Percentiles rank a stretch among this genome's conserved stretches.
Evolutionary conservation across 768 basidiomycete genomes (phyloP).

Genomic region (Lactarius evosmus): DNA sequence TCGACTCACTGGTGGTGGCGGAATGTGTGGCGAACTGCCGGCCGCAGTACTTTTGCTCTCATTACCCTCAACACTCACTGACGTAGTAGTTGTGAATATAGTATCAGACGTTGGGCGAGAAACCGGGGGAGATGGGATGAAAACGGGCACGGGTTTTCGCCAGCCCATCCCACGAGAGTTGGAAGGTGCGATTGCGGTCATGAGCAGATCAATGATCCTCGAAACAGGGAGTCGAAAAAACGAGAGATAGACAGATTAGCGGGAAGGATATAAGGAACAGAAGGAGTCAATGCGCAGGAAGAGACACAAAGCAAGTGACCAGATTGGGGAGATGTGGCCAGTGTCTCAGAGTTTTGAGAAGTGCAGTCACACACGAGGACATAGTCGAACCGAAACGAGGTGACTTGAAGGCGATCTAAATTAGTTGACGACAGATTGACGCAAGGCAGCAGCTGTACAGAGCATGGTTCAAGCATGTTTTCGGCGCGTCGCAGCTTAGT

Average conservation of each 20-base stretch:
- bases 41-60: not conserved
- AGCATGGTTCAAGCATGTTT: constrained; percentile 23
- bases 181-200: constrained; percentile 21
- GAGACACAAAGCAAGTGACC: constrained; percentile 14
- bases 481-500: constrained; percentile 1
- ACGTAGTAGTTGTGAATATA: constrained; percentile 1
- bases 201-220: constrained; percentile 17
- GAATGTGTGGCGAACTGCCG: not conserved
- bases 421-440: constrained; percentile 1
- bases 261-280: constrained; percentile 19
- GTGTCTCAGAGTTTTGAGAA: not conserved
- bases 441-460: not conserved
- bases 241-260: constrained; percentile 12
- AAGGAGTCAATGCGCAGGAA: constrained; percentile 11
- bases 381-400: constrained; percentile 18
- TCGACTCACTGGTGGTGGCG: constrained; percentile 16
- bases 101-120: constrained; percentile 26
- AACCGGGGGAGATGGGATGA: constrained; percentile 24
- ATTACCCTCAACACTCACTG: not conserved
- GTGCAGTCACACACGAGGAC: constrained; percentile 21
- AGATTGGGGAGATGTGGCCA: constrained; percentile 18
- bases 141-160: constrained; percentile 28
- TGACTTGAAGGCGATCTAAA: constrained; percentile 1
- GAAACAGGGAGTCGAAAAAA: constrained; percentile 18
- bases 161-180: constrained; percentile 23